phyloP scores from a whole-genome alignment of 345 rosid genomes.

The Erucastrum elatum region DNA sequence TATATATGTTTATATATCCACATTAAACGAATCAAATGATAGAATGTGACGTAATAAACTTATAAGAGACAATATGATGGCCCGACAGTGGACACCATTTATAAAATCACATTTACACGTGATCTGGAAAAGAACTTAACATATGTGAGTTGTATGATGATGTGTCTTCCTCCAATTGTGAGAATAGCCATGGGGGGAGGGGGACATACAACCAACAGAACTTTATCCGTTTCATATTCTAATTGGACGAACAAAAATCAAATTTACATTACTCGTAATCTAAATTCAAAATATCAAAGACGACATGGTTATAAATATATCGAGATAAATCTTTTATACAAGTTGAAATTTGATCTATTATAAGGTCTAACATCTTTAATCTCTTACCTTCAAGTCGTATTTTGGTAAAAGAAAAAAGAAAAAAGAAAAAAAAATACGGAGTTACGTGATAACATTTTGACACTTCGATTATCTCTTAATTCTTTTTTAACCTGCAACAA shows the following conservation, averaged over 20 bases:
- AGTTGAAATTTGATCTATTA: neutral
- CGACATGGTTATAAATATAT: neutral
- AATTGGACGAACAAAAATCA: conserved; percentile 18
- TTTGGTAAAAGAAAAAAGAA: neutral
- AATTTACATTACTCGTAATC: neutral
- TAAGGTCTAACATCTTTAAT: neutral
- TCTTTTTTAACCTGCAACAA: neutral
- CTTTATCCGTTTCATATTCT: conserved; percentile 20
- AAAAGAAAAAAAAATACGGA: neutral
- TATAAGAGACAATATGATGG: conserved; percentile 35
- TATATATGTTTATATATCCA: neutral
- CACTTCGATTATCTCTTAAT: neutral
- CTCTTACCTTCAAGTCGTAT: conserved; percentile 6
- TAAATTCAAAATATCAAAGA: neutral
- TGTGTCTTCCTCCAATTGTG: conserved; percentile 31
- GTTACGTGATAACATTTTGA: conserved; percentile 24
- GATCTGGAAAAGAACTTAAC: neutral
- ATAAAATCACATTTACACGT: neutral
- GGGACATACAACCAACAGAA: conserved; percentile 3
- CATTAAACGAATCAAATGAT: neutral
- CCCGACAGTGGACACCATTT: conserved; percentile 15
- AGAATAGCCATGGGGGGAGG: conserved; percentile 3
- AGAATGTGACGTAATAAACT: conserved; percentile 17
- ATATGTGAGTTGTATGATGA: conserved; percentile 28
- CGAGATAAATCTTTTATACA: neutral